phyloP scores from a whole-genome alignment of 169 alveolate genomes.

The Eimeria falciformis region DNA sequence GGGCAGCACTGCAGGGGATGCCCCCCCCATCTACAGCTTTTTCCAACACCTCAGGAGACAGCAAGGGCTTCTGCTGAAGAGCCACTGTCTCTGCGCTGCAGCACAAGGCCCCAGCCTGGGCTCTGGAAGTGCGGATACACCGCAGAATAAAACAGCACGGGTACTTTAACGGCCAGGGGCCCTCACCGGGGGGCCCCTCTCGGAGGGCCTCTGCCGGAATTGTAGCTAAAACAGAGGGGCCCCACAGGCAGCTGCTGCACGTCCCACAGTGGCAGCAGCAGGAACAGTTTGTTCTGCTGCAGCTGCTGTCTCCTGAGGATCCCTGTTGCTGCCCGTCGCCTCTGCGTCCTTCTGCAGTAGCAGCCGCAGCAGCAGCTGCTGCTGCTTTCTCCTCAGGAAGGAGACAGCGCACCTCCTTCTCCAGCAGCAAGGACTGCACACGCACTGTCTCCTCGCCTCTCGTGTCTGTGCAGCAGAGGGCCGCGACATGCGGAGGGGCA shows the following conservation, averaged over 20 bases:
- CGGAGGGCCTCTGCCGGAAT: neutral
- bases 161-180: slow-evolving; percentile 12
- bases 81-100: slow-evolving; percentile 61
- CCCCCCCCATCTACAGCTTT: slow-evolving; percentile 49
- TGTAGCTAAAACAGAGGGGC: slow-evolving; percentile 8
- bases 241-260: slow-evolving; percentile 11
- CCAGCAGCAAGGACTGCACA: slow-evolving; percentile 11
- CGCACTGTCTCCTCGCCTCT: neutral
- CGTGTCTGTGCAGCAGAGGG: slow-evolving; percentile 39
- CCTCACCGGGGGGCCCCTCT: neutral
- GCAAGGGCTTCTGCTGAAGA: slow-evolving; percentile 44
- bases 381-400: neutral
- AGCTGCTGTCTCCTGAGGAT: neutral
- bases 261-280: neutral
- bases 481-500: slow-evolving; percentile 33
- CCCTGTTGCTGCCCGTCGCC: neutral
- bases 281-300: neutral
- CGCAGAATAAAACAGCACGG: slow-evolving; percentile 48
- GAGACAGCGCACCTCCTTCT: slow-evolving; percentile 10
- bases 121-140: slow-evolving; percentile 29
- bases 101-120: slow-evolving; percentile 26
- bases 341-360: neutral
- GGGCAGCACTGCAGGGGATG: neutral
- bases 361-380: neutral
- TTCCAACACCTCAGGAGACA: slow-evolving; percentile 13